Evolutionary conservation across 441 rosid genomes (phyloP).

Genomic region (Syzygium malaccense): DNA sequence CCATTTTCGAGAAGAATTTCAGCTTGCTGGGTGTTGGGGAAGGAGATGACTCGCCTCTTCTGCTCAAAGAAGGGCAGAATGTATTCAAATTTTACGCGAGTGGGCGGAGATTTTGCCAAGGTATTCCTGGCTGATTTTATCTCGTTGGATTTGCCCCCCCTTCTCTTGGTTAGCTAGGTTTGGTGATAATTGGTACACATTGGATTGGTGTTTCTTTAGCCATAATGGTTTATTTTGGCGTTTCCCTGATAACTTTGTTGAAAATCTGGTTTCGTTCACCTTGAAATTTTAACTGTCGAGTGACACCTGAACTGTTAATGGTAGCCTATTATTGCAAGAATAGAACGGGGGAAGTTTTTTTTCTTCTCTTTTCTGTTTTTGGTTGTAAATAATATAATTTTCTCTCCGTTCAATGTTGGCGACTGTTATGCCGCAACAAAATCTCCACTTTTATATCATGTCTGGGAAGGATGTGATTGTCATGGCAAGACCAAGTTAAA

Average conservation of each 20-base stretch:
- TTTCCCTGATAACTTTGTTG: not conserved
- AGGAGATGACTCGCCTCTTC: constrained; percentile 71
- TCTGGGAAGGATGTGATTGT: not conserved
- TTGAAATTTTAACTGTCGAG: not conserved
- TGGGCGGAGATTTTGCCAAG: constrained; percentile 85
- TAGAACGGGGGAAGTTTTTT: not conserved
- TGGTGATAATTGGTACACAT: not conserved
- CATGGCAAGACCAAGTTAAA: not conserved
- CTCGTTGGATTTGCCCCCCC: not conserved
- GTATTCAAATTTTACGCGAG: constrained; percentile 90
- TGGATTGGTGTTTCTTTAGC: not conserved
- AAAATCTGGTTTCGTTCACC: not conserved
- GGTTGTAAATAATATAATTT: not conserved
- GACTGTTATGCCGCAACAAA: not conserved
- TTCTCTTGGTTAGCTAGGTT: not conserved
- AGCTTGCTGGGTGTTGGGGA: constrained; percentile 85
- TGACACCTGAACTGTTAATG: not conserved
- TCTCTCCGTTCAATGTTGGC: not conserved
- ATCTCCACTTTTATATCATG: not conserved
- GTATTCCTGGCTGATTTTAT: constrained; percentile 17
- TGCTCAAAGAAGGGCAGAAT: constrained; percentile 80
- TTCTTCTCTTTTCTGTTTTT: not conserved
- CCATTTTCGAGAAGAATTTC: constrained; percentile 83
- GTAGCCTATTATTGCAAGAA: not conserved
- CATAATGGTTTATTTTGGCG: not conserved